Conservation (phyloP, 2,329 filamentous ascomycete genomes). For the Alternaria conjuncta region DNA sequence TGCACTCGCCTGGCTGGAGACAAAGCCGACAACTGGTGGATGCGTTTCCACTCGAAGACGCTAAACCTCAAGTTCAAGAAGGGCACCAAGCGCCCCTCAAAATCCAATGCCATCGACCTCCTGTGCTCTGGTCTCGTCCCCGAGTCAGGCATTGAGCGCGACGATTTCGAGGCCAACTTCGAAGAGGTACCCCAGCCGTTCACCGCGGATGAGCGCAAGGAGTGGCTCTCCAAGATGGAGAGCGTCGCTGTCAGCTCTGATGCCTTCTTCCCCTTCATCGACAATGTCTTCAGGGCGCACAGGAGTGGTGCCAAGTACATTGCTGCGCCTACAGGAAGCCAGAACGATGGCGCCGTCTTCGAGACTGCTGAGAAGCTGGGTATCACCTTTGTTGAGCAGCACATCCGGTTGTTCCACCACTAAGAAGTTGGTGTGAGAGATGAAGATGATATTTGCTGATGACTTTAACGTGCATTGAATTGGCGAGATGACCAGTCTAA, state of each 20-base stretch:
- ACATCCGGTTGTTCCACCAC: conserved; percentile 92
- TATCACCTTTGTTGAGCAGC: conserved; percentile 96
- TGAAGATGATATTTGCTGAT: neutral
- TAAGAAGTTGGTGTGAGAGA: conserved; percentile 52
- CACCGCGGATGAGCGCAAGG: conserved; percentile 80
- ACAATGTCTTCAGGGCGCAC: conserved; percentile 92
- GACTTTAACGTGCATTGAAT: conserved; percentile 9
- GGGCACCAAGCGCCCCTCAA: conserved; percentile 93
- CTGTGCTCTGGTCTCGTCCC: conserved; percentile 91
- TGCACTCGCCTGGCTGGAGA: conserved; percentile 96
- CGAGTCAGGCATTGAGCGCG: conserved; percentile 80
- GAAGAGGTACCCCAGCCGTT: conserved; percentile 86
- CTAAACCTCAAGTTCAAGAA: conserved; percentile 95
- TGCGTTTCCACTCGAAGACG: conserved; percentile 93
- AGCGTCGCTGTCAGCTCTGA: conserved; percentile 90
- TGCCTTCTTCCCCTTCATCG: conserved; percentile 98
- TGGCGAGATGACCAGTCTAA: neutral
- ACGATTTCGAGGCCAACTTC: conserved; percentile 86
- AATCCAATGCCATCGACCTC: conserved; percentile 97
- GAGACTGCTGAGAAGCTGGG: conserved; percentile 89
- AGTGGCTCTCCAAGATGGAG: conserved; percentile 82
- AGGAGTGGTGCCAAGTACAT: conserved; percentile 95
- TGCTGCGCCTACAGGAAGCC: conserved; percentile 87
- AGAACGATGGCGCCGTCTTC: conserved; percentile 82
- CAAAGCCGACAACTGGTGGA: conserved; percentile 99